Evolutionary conservation across 2,329 filamentous ascomycete genomes (phyloP).

Genomic region (Curvularia lunata): DNA sequence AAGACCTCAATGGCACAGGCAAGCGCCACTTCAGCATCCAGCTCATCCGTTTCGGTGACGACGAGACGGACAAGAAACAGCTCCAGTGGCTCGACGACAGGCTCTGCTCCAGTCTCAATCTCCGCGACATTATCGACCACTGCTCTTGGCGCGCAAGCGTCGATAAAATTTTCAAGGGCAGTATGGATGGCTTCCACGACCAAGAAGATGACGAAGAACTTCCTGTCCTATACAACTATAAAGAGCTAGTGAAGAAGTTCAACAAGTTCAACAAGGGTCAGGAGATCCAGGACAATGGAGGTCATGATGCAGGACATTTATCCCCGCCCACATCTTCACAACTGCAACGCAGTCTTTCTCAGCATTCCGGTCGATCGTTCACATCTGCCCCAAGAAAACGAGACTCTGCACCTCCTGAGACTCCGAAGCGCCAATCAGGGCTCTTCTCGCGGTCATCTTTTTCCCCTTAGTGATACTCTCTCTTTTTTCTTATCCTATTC

Average conservation of each 20-base stretch:
- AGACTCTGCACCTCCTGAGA: neutral
- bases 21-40: slow-evolving; percentile 22
- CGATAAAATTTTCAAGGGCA: slow-evolving; percentile 25
- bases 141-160: slow-evolving; percentile 23
- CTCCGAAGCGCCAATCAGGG: neutral
- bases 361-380: neutral
- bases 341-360: neutral
- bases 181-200: slow-evolving; percentile 12
- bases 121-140: slow-evolving; percentile 26
- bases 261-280: neutral
- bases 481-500: neutral
- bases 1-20: neutral
- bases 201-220: neutral
- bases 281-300: neutral
- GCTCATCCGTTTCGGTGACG: slow-evolving; percentile 26
- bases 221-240: neutral
- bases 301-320: neutral
- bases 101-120: neutral
- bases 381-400: neutral
- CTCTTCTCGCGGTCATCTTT: neutral
- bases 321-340: neutral
- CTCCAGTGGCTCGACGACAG: slow-evolving; percentile 3
- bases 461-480: neutral
- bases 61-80: neutral
- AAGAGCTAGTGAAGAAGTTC: neutral